A percentile compares a stretch with the other conserved stretches of the same genome.
Conservation (phyloP, 129 eudicot genomes). For the Logfia minima region DNA sequence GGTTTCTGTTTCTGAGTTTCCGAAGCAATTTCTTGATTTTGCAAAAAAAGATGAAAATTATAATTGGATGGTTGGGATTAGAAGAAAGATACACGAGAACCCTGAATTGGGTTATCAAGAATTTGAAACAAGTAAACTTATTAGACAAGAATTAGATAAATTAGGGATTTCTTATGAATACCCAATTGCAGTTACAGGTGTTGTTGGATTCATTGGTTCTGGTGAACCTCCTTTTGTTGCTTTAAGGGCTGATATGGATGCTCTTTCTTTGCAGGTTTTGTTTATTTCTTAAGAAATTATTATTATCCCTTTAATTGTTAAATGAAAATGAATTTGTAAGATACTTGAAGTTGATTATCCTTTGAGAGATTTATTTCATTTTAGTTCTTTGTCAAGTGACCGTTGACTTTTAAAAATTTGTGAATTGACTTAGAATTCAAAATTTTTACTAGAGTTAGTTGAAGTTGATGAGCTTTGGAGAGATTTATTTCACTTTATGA, state of each 20-base stretch:
- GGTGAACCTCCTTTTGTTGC: constrained; percentile 77
- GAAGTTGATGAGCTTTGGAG: neutral
- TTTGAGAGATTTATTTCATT: neutral
- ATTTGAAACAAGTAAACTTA: constrained; percentile 70
- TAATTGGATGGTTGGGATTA: constrained; percentile 66
- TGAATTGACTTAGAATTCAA: neutral
- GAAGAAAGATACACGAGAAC: constrained; percentile 67
- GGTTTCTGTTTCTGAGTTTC: constrained; percentile 27
- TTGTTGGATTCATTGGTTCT: constrained; percentile 67
- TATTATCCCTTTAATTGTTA: neutral
- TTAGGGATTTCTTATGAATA: constrained; percentile 60
- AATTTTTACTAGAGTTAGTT: too few species aligned
- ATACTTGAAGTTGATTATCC: neutral
- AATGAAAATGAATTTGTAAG: neutral
- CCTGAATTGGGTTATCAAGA: constrained; percentile 81
- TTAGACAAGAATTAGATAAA: constrained; percentile 63
- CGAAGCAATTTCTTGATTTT: constrained; percentile 44
- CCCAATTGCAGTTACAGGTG: constrained; percentile 76
- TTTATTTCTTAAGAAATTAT: neutral
- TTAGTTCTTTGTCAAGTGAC: neutral
- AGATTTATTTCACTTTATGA: neutral
- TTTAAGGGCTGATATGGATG: constrained; percentile 89
- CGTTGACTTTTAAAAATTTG: constrained; percentile 2
- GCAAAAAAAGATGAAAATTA: constrained; percentile 46
- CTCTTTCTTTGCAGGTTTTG: constrained; percentile 62